These are phyloP conservation scores for Talaromyces sp. DNA, from an alignment of 2,329 filamentous ascomycete genomes.

Conservation along the genomic window DNA sequence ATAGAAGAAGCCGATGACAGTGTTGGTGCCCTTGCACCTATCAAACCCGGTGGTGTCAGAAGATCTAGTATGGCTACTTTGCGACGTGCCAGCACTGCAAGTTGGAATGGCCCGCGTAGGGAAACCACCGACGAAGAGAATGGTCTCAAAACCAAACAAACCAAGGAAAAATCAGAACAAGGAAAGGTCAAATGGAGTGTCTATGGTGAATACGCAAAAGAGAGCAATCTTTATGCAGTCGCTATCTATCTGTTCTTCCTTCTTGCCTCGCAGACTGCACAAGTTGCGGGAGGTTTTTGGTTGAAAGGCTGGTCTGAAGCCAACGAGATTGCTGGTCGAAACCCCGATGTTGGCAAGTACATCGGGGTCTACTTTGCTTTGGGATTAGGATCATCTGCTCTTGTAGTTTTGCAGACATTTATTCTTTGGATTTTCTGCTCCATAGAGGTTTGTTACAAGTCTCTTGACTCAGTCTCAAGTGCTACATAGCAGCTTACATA, in stretches of 20 bases:
- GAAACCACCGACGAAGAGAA: slow-evolving; percentile 80
- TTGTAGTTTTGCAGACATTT: slow-evolving; percentile 88
- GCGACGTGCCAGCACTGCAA: slow-evolving; percentile 85
- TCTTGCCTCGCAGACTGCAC: slow-evolving; percentile 74
- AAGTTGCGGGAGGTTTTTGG: slow-evolving; percentile 86
- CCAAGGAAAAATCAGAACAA: slow-evolving; percentile 85
- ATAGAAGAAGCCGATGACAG: slow-evolving; percentile 66
- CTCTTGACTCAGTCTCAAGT: neutral
- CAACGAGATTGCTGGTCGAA: slow-evolving; percentile 67
- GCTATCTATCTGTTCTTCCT: slow-evolving; percentile 74
- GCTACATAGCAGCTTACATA: slow-evolving; percentile 21
- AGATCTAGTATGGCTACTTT: slow-evolving; percentile 72
- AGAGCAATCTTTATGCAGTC: slow-evolving; percentile 85
- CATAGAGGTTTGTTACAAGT: slow-evolving; percentile 68
- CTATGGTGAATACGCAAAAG: slow-evolving; percentile 90
- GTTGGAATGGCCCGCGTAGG: slow-evolving; percentile 80
- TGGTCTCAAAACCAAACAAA: slow-evolving; percentile 72
- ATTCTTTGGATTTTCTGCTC: slow-evolving; percentile 99
- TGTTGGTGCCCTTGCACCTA: slow-evolving; percentile 72
- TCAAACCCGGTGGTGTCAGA: slow-evolving; percentile 62
- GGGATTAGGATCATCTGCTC: slow-evolving; percentile 77
- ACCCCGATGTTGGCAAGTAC: slow-evolving; percentile 79
- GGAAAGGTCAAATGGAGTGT: slow-evolving; percentile 98
- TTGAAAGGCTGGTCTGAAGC: slow-evolving; percentile 86
- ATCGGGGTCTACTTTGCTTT: slow-evolving; percentile 95